Evolutionary conservation across 2,329 filamentous ascomycete species (phyloP), one percentile per base, ranked within the genome.

Genomic region (Cladosporium sp.): DNA sequence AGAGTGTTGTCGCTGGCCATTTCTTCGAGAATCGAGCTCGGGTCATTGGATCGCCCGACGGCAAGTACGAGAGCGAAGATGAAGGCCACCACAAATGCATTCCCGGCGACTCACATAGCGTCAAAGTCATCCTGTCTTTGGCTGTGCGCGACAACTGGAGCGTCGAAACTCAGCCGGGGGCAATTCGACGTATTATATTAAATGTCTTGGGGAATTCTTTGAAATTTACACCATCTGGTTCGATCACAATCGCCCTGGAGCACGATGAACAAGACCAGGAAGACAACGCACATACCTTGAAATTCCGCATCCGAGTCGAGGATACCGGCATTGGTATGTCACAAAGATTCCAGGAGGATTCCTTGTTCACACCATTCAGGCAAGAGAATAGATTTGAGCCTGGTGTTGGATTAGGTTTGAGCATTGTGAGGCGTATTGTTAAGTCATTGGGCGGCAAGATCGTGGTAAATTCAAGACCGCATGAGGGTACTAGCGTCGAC

Each of bases 361-460:
- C 59, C n/a, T 53, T 67, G 1, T 69, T 61, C 50, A 55, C 59
- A 11, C 63, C 66, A 1, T 69, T 66, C 49, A 59, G 56, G 18
- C 66, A 69, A 49, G 66, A 64, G 43, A 58, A 67, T 45, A 53
- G 59, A 1, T 56, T 64, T 16, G 53, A 63, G 8, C 55, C 59
- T 7, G 66, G 66, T 7, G 66, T 64, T 8, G 66, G 66, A 0
- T 57, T 69, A 4, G 66, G 66, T 8, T 57, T 69, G 12, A 59
- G 54, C 19, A 66, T 69, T 38, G 63, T 67, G 22, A 59, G 61
- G 19, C 56, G 60, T 7, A 55, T 68, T 11, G 76, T 85, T 12
- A 75, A 77, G 41, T 76, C 79, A 25, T 67, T 86, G 1, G 73
- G 76, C 22, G 83, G 83, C 0, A 73, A 70, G 6, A 79, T 86